Percentiles rank a stretch among this genome's conserved stretches.
Conservation (phyloP, 306 rosid species). For the Nissolia schottii region DNA sequence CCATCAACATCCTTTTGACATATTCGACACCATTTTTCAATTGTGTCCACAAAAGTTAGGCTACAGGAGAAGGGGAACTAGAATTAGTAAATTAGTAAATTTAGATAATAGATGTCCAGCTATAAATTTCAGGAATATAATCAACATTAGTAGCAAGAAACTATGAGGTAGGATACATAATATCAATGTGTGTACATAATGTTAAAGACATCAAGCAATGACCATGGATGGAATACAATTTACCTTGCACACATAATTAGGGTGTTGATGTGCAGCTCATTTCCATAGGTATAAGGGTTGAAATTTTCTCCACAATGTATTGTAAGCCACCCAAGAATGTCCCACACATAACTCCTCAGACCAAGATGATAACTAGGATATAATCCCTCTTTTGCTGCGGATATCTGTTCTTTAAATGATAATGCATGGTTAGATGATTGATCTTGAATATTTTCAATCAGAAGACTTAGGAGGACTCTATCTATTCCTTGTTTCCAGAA, state of each 20-base stretch:
- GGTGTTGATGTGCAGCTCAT: slow-evolving; percentile 38
- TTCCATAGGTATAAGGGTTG: slow-evolving; percentile 33
- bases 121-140: slow-evolving; percentile 18
- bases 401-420: slow-evolving; percentile 59
- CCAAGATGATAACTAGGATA: slow-evolving; percentile 40
- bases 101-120: neutral
- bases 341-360: slow-evolving; percentile 66
- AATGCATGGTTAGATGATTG: slow-evolving; percentile 25
- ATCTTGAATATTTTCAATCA: slow-evolving; percentile 47
- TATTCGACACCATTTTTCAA: slow-evolving; percentile 47
- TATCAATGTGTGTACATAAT: neutral
- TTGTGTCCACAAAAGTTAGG: slow-evolving; percentile 50
- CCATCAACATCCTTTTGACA: slow-evolving; percentile 44
- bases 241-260: slow-evolving; percentile 80
- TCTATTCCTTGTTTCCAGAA: slow-evolving; percentile 80
- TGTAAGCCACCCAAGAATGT: slow-evolving; percentile 84
- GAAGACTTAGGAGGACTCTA: slow-evolving; percentile 64
- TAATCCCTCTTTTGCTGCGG: slow-evolving; percentile 44
- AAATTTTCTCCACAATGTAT: slow-evolving; percentile 60
- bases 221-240: slow-evolving; percentile 16
- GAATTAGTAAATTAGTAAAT: slow-evolving; percentile 13
- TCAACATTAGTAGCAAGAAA: slow-evolving; percentile 15
- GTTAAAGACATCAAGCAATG: slow-evolving; percentile 10
- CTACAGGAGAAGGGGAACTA: slow-evolving; percentile 42
- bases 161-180: neutral